Base-by-base conservation (phyloP, 1,139 yeast genomes). In the Kodamaea derodonti region DNA sequence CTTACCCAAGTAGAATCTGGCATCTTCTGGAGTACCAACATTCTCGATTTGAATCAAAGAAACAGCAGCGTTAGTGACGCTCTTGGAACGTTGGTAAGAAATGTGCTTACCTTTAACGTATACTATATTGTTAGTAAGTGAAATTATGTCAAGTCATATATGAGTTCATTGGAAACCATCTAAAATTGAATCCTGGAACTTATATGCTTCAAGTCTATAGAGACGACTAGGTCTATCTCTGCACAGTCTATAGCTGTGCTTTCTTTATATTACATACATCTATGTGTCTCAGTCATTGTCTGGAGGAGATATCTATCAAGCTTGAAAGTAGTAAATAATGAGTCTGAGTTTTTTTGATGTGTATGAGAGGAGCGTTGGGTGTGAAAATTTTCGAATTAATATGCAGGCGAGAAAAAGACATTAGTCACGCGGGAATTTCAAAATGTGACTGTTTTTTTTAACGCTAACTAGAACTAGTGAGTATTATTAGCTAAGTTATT, bases 51-150 rank as follows among this genome's bases (percentile, higher is more conserved):
- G 86, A 71, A 92, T 78, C 75, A 92, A 81, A 54, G 98, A 92
- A 62, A 85, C 86, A 79, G 86, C 84, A 72, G 98, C 97, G 95
- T 92, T 86, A 84, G 84, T 87, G 68, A 84, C 88, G 75, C 82
- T 83, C 88, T 92, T 92, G 62, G 97, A 88, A 80, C 98, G 94
- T 81, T 92, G 97, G 95, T 90, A 92, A 63, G 97, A 90, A 70
- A 92, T 72, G 85, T 92, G 97, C 84, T 90, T 92, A 77, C 97
- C 98, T 84, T 90, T 92, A 77, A 92, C 97, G 95, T 92, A 92
- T 79, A 92, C 95, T 86, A 70, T 41, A 52, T 42, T 41, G 78
- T 72, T 72, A 71, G 79, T 73, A 71, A 41, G 29, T n/a, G n/a
- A n/a, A n/a, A n/a, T n/a, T n/a, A n/a, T n/a, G n/a, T n/a, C n/a